Evolutionary conservation across 2,329 filamentous ascomycete species (phyloP), one percentile per base, ranked within the genome.

Genomic region (Claviceps spartinae): DNA sequence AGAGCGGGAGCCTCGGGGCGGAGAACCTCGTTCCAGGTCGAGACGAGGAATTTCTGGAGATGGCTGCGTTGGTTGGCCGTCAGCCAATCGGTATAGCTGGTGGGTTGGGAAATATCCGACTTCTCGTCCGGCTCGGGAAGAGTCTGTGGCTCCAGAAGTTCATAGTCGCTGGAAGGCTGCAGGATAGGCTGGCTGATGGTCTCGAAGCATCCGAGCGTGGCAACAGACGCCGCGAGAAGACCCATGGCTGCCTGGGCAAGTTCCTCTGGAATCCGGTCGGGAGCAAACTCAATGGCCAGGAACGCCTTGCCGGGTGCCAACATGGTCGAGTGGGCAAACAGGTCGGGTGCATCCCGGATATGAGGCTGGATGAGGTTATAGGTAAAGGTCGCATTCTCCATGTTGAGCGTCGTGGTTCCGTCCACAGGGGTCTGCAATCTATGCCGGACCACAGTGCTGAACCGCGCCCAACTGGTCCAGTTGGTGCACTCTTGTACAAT

Each of bases 361-460:
- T 62, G 63, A 2, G 72, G 62, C 53, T 73, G 71, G 2, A 70
- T 55, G 44, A 70, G 61, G 38, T 61, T 65, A 43, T 77, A 69
- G 18, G 68, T 71, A 60, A 75, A 77, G 0, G 66, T 64, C 2
- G 72, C 69, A 16, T 67, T 62, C 2, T 71, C 73, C 2, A 78
- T 67, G 54, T 70, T 69, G 58, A 77, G 59, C 7, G 68, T 69
- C 4, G 65, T 66, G 5, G 67, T 64, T 4, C 69, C 68, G 45
- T 70, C 67, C 14, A 59, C 51, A 2, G 57, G 56, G 11, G 54
- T 40, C 3, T 57, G 58, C 1, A 56, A 51, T 41, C 73, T 69
- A 54, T 81, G 76, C 48, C 78, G 72, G 2, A 81, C 71, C 2
- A 79, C 63, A 3, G 74, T 76, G 62, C 75, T 76, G 61, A 79